Evolutionary conservation across 2,329 filamentous ascomycete genomes (phyloP).

Genomic region (Neurospora sp.): DNA sequence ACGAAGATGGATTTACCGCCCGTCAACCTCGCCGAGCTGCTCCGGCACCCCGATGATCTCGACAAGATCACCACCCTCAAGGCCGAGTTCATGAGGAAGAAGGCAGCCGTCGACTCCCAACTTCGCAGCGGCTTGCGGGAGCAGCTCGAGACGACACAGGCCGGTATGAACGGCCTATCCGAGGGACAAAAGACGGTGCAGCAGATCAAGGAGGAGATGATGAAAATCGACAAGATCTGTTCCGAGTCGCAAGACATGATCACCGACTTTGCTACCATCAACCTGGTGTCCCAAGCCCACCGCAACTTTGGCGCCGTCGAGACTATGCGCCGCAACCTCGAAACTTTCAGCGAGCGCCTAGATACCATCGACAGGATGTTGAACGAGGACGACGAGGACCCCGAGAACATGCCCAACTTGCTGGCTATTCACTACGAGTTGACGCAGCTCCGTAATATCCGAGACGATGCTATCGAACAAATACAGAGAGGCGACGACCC

Average conservation of each 20-base stretch:
- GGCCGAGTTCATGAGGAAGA: conserved; percentile 89
- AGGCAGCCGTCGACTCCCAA: conserved; percentile 81
- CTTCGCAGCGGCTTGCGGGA: conserved; percentile 80
- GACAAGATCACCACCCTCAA: conserved; percentile 90
- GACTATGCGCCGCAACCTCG: conserved; percentile 83
- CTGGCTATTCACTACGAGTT: conserved; percentile 85
- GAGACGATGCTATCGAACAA: conserved; percentile 94
- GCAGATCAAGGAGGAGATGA: conserved; percentile 95
- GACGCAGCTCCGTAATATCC: conserved; percentile 83
- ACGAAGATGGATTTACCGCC: conserved; percentile 54
- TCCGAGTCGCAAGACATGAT: conserved; percentile 97
- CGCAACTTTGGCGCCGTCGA: conserved; percentile 92
- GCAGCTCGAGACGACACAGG: conserved; percentile 88
- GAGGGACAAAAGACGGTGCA: conserved; percentile 89
- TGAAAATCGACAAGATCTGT: conserved; percentile 95
- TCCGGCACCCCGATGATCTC: conserved; percentile 91
- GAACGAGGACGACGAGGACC: conserved; percentile 71
- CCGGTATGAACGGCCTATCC: conserved; percentile 78
- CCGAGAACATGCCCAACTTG: conserved; percentile 85
- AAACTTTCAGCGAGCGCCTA: conserved; percentile 74
- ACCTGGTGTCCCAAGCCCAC: conserved; percentile 86
- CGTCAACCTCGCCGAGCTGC: conserved; percentile 81
- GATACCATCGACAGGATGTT: conserved; percentile 69
- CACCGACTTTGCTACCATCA: conserved; percentile 88
- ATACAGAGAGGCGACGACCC: conserved; percentile 68